Evolutionary conservation across 2,329 filamentous ascomycete species (phyloP), one percentile per base, ranked within the genome.

Genomic region (Cylindrodendrum hubeiense): DNA sequence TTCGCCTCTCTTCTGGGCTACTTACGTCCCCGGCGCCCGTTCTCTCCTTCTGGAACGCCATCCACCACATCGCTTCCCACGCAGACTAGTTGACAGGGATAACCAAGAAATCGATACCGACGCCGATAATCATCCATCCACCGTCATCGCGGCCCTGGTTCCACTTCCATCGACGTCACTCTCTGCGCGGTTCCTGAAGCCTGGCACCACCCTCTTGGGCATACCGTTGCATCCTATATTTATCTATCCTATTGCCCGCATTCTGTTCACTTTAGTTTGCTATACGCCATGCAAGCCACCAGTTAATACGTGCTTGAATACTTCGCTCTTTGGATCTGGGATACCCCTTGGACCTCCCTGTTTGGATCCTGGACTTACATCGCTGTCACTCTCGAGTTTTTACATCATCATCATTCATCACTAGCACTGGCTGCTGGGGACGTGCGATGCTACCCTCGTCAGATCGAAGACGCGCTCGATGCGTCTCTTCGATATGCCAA

Each of bases 401-500:
- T 12, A 10, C 26, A 44, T 19, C 19, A 30, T 19, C 28, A 21
- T n/a, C 22, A 8, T 12, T n/a, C 19, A 28, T 47, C 22, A 8
- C 10, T 21, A 26, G 26, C 30, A 34, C 30, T 28, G 34, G 33
- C 39, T 28, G 10, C 24, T 49, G 41, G n/a, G 26, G 15, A 41
- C 44, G 60, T 59, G 66, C 56, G 46, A 73, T 73, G 71, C 61
- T 70, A 56, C 51, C 30, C 37, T 55, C 55, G n/a, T 65, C 63
- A 22, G 63, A 49, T 41, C 39, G 47, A 19, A 60, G 66, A 59
- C 50, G 56, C 56, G 60, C 60, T 46, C 62, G 52, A 57, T 62
- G 67, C 68, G 55, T 47, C 49, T 67, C 28, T 53, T 75, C 69
- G 13, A 49, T 75, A 53, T 69, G 63, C 63, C 69, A 67, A 44